A percentile compares a stretch with the other conserved stretches of the same genome.
phyloP scores from a whole-genome alignment of 306 rosid species.

The Cucurbita argyrosperma region DNA sequence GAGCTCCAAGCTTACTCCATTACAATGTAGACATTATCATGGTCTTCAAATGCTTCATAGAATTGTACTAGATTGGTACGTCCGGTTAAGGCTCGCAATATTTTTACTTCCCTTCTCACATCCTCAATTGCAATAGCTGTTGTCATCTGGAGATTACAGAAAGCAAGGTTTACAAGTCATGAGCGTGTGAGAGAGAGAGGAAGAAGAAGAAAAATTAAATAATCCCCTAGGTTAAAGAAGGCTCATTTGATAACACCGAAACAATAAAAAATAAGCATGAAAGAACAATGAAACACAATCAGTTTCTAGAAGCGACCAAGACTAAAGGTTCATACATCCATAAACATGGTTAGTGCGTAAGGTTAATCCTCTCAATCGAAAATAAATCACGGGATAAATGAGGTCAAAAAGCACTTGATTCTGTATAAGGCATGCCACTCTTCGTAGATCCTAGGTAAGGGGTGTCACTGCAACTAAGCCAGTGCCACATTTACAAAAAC shows the following conservation, averaged over 20 bases:
- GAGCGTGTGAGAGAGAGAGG: not conserved
- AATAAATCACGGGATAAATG: not conserved
- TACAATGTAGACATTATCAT: constrained; percentile 91
- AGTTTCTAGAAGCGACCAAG: not conserved
- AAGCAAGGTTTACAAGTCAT: not conserved
- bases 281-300: not conserved
- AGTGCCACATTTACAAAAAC: not conserved
- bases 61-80: constrained; percentile 72
- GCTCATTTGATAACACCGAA: not conserved
- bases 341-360: not conserved
- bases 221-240: not conserved
- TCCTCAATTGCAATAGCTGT: constrained; percentile 96
- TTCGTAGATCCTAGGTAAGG: not conserved
- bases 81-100: constrained; percentile 84
- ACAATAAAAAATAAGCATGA: not conserved
- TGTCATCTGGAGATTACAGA: constrained; percentile 58
- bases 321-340: not conserved
- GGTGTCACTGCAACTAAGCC: not conserved
- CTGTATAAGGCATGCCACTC: not conserved
- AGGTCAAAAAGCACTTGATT: not conserved
- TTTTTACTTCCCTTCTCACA: constrained; percentile 96
- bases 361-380: not conserved
- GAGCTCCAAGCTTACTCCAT: constrained; percentile 75
- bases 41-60: constrained; percentile 92
- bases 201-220: not conserved